Base-by-base conservation (phyloP, 805 yeast species). In the Candida nonsorbophila region DNA sequence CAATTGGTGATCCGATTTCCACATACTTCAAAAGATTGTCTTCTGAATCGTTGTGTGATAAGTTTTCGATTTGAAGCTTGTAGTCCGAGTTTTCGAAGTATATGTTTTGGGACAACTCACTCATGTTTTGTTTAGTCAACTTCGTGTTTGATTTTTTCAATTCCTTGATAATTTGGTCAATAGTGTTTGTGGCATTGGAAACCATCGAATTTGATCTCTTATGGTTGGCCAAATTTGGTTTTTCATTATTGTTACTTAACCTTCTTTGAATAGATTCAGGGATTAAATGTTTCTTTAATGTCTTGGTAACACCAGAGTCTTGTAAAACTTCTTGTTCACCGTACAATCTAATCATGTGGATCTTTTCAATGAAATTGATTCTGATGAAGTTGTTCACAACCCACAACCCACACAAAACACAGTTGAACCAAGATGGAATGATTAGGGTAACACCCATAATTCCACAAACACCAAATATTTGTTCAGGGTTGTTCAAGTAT, bases 401-500 rank as follows among this genome's bases (percentile, higher is more conserved):
- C 85, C 88, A 84, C 25, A 65, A 35, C 6, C 43, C 34, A 23
- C 80, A 51, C 42, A 72, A 62, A 0, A 81, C 73, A 27, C 82
- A 44, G 30, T 72, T 59, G 32, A 62, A 61, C 26, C 71, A 61
- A 1, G 77, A 67, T 14, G 79, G 74, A 32, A 65, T 50, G 23
- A 84, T 70, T 32, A 84, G 65, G 20, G 80, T 57, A 1, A 77
- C 75, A 14, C 90, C 92, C 85, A 86, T 81, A 21, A 82, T 70
- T 10, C 90, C 90, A 38, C 86, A 75, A 32, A 79, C 76, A 8
- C 94, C 90, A 34, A 82, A 67, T 10, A 84, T 55, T 40, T 85
- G 79, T 49, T 84, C 94, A 7, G 94, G 94, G 46, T 84, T 81
- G 50, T 84, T 84, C 48, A 84, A 66, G 52, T 82, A 84, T 41